Base-by-base conservation (phyloP, 306 rosid species). In the Trifolium pratense region DNA sequence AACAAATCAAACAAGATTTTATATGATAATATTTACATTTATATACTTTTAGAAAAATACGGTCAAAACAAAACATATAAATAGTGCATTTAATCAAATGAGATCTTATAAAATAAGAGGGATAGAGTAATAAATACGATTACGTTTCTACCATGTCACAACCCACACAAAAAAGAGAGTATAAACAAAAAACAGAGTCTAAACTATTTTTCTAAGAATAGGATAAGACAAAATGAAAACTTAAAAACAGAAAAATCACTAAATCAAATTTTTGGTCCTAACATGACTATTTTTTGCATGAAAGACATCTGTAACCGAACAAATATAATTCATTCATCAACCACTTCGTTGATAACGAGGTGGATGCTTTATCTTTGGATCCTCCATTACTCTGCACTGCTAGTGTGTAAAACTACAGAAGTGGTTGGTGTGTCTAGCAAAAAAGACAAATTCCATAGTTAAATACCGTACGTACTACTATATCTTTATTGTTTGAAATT, bases 271-370 rank as follows among this genome's bases (percentile, higher is more conserved):
- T 46, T 46, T 46, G 53, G 7, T 14, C 32, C 2, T 46, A 51
- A 16, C 5, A 51, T 17, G n/a, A 2, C 25, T 21, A 1, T 52
- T 4, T 3, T 8, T 52, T 56, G 62, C 36, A 56, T 56, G 62
- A 56, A 56, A 23, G 36, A 12, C 62, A 56, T 56, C 1, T 56
- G 62, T 56, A 5, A 48, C 55, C 4, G 55, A 48, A 48, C 9
- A 48, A 48, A 48, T n/a, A n/a, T 48, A 21, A n/a, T 48, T 21
- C 25, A 8, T 26, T 26, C 5, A 29, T 29, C 32, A 48, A 48
- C 55, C 9, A 56, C 62, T 26, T 5, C 62, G 32, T 56, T 56
- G 62, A 56, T 56, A 56, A 56, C 34, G 32, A 56, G 62, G 62
- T 56, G 62, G 36, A 21, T 56, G 34, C 62, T 56, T 56, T 56